Conservation (phyloP, 176 grass and related monocot species). For the Musa acuminata region DNA sequence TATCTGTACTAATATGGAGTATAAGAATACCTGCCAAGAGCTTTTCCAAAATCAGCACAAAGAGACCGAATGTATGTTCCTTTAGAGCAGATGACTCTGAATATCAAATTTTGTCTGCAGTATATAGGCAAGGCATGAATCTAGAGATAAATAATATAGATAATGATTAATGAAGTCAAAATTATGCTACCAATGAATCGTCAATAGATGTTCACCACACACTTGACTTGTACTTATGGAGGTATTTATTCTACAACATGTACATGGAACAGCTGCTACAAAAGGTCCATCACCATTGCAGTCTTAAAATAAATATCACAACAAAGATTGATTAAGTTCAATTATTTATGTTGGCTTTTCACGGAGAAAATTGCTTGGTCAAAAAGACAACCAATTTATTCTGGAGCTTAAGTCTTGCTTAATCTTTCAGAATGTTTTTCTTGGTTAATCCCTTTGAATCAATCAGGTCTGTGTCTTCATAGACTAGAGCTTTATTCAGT, state of each 20-base stretch:
- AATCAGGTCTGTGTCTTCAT: neutral
- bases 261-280: neutral
- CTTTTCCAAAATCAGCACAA: slow-evolving; percentile 93
- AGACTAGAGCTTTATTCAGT: too few species aligned
- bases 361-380: neutral
- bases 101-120: slow-evolving; percentile 91
- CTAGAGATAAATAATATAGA: neutral
- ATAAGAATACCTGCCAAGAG: slow-evolving; percentile 59
- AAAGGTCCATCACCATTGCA: neutral
- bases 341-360: neutral
- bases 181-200: neutral
- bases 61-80: slow-evolving; percentile 95
- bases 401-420: neutral
- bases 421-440: too few species aligned
- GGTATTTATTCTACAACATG: neutral
- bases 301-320: neutral
- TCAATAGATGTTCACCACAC: too few species aligned
- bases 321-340: neutral
- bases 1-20: neutral
- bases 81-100: slow-evolving; percentile 89
- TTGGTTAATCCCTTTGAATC: neutral
- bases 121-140: neutral
- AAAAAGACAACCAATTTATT: neutral
- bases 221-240: neutral
- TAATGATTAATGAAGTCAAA: neutral